Evolutionary conservation across 2,329 filamentous ascomycete species (phyloP).

Genomic region (Trichoderma sp.): DNA sequence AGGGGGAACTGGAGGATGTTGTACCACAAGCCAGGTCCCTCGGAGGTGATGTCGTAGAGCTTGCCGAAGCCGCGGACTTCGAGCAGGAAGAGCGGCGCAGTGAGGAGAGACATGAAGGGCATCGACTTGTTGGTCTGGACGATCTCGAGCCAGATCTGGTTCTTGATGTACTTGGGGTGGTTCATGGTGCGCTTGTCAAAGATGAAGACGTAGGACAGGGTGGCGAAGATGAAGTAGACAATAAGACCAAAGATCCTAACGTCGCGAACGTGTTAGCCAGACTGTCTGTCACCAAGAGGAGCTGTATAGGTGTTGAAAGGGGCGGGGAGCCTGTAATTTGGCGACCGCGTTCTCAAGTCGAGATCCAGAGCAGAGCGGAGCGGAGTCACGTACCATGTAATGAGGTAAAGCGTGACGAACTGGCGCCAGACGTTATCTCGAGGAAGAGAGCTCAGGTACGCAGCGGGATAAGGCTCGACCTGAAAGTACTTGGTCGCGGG

Average conservation of each 20-base stretch:
- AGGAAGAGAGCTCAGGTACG: slow-evolving; percentile 75
- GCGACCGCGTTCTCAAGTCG: neutral
- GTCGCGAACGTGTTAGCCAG: slow-evolving; percentile 7
- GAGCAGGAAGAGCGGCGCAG: slow-evolving; percentile 75
- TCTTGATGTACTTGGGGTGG: slow-evolving; percentile 93
- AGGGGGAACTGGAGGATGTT: slow-evolving; percentile 81
- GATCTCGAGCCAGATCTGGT: slow-evolving; percentile 87
- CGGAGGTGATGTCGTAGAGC: slow-evolving; percentile 77
- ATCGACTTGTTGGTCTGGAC: slow-evolving; percentile 73
- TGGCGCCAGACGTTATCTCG: slow-evolving; percentile 80
- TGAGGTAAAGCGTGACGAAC: slow-evolving; percentile 72
- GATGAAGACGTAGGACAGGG: slow-evolving; percentile 81
- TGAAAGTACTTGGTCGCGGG: slow-evolving; percentile 71
- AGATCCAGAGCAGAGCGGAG: neutral
- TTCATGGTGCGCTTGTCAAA: slow-evolving; percentile 89
- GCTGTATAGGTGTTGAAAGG: neutral
- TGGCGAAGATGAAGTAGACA: slow-evolving; percentile 82
- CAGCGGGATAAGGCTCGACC: slow-evolving; percentile 70
- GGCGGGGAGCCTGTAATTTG: neutral
- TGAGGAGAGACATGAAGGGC: slow-evolving; percentile 81
- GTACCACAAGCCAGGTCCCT: slow-evolving; percentile 78
- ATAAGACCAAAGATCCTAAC: slow-evolving; percentile 79
- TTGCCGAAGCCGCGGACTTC: slow-evolving; percentile 85
- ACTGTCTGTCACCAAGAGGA: neutral
- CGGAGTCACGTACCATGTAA: slow-evolving; percentile 70